Evolutionary conservation across 768 basidiomycete species (phyloP).

Genomic region (Plicaturopsis crispa): DNA sequence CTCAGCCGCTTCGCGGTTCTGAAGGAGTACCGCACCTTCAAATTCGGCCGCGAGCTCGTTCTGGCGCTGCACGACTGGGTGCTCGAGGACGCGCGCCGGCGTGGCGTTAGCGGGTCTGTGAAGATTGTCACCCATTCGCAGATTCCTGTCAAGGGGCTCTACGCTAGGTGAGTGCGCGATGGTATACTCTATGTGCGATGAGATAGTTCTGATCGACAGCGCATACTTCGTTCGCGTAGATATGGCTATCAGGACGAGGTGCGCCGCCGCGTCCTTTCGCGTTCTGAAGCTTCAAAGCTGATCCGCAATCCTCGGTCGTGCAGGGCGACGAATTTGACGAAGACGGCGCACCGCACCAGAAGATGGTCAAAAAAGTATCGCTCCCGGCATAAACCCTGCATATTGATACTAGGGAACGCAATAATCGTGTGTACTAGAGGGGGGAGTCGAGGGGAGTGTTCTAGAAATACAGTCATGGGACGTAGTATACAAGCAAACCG

Average conservation of each 20-base stretch:
- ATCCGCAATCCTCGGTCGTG: conserved; percentile 8
- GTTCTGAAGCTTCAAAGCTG: conserved; percentile 1
- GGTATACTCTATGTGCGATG: conserved; percentile 12
- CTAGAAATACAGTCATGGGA: conserved; percentile 33
- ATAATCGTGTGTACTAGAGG: too few species aligned
- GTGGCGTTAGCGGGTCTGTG: conserved; percentile 19
- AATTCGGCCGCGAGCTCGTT: conserved; percentile 64
- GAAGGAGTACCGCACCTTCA: conserved; percentile 52
- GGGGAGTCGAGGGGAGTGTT: too few species aligned
- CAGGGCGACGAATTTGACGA: conserved; percentile 74
- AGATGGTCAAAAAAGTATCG: conserved; percentile 59
- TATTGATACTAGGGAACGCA: too few species aligned
- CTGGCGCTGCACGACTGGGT: conserved; percentile 55
- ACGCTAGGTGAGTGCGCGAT: conserved; percentile 53
- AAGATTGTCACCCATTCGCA: conserved; percentile 64
- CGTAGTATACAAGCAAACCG: too few species aligned
- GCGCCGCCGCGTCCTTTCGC: conserved; percentile 5
- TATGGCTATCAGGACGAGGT: conserved; percentile 20
- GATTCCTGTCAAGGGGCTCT: conserved; percentile 63
- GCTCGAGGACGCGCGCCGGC: conserved; percentile 29
- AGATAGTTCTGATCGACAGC: conserved; percentile 6
- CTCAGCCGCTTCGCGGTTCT: conserved; percentile 66
- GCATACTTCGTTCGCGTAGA: conserved; percentile 18
- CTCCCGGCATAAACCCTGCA: too few species aligned
- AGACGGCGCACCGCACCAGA: conserved; percentile 82